Conservation (phyloP, 2,329 filamentous ascomycete species). For the Diaporthe vexans region DNA sequence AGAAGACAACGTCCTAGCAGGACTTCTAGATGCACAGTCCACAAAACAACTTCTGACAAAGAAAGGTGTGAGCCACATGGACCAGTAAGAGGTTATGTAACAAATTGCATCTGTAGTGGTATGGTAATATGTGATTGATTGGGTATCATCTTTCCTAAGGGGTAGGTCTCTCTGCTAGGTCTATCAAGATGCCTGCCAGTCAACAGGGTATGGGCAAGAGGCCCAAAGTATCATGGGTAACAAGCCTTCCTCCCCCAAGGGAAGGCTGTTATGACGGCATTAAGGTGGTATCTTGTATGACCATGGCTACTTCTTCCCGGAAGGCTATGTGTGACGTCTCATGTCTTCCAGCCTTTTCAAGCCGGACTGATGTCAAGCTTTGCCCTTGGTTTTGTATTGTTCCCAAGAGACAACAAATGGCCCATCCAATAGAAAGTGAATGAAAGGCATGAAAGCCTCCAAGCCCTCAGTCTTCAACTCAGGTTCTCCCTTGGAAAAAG, state of each 20-base stretch:
- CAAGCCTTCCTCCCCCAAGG: not conserved
- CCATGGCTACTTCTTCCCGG: not conserved
- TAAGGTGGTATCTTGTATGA: not conserved
- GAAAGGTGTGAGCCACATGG: too few relatives aligned
- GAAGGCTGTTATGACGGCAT: not conserved
- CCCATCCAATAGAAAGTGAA: not conserved
- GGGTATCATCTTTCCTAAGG: slow-evolving; percentile 30
- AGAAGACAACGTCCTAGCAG: too few relatives aligned
- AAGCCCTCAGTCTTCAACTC: not conserved
- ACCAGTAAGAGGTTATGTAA: too few relatives aligned
- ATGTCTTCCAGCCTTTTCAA: not conserved
- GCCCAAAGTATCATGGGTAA: not conserved
- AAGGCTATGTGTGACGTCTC: not conserved
- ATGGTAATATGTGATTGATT: not conserved
- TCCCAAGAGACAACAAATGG: not conserved
- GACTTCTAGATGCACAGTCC: too few relatives aligned
- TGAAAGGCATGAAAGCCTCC: not conserved
- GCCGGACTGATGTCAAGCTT: not conserved
- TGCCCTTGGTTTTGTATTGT: not conserved
- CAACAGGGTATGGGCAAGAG: not conserved
- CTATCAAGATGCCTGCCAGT: not conserved
- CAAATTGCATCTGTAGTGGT: too few relatives aligned
- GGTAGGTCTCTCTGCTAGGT: not conserved
- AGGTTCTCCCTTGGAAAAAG: not conserved
- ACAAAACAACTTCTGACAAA: too few relatives aligned